phyloP scores from a whole-genome alignment of 352 stramenopile genomes.

The Thraustochytrium striatum region DNA sequence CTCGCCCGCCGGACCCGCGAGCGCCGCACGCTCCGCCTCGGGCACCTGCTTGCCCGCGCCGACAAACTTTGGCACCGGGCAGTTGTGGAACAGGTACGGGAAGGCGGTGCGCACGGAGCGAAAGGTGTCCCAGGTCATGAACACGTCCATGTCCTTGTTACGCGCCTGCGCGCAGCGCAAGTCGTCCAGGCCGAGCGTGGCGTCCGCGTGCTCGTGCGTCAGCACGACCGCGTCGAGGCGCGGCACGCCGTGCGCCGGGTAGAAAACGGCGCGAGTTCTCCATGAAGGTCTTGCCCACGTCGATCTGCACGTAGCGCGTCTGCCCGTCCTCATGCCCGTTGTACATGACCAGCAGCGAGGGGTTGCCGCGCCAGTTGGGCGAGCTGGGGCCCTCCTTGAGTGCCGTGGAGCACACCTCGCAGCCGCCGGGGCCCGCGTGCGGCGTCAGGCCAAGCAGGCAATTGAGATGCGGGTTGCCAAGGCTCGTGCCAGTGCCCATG shows the following conservation, averaged over 20 bases:
- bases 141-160: slow-evolving; percentile 60
- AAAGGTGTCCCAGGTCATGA: slow-evolving; percentile 63
- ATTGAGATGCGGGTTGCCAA: slow-evolving; percentile 24
- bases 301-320: slow-evolving; percentile 66
- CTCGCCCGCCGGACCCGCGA: not conserved
- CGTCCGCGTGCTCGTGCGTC: slow-evolving; percentile 77
- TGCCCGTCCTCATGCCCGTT: not conserved
- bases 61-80: slow-evolving; percentile 54
- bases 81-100: no score
- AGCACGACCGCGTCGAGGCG: slow-evolving; percentile 67
- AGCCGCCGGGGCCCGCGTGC: not conserved
- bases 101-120: no score
- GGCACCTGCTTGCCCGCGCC: slow-evolving; percentile 28
- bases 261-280: slow-evolving; percentile 66
- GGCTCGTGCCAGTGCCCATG: slow-evolving; percentile 34
- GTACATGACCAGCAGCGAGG: slow-evolving; percentile 25
- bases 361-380: slow-evolving; percentile 26
- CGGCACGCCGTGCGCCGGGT: slow-evolving; percentile 60
- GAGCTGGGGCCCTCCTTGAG: not conserved
- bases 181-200: slow-evolving; percentile 72
- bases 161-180: slow-evolving; percentile 70
- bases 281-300: slow-evolving; percentile 82
- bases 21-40: not conserved
- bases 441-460: slow-evolving; percentile 20
- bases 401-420: slow-evolving; percentile 10